Evolutionary conservation across 495 filamentous ascomycete species (phyloP).

Genomic region (Baudoinia panamericana): DNA sequence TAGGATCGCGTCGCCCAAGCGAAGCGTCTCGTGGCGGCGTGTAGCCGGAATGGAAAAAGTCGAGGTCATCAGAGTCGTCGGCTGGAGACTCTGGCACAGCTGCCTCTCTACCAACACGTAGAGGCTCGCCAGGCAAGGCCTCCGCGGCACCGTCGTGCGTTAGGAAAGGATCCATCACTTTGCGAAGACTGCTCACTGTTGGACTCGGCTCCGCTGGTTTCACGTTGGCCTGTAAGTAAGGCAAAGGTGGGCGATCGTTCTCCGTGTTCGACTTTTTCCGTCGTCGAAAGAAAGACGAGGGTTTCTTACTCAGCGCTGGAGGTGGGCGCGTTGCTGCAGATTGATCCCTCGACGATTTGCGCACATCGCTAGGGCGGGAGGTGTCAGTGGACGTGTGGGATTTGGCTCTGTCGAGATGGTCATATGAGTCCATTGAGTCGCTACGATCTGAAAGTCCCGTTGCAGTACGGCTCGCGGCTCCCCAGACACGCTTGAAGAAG

Average conservation of each 20-base stretch:
- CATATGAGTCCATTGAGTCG: neutral
- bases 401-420: neutral
- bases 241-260: constrained; percentile 40
- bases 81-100: constrained; percentile 20
- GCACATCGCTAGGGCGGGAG: neutral
- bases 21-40: constrained; percentile 46
- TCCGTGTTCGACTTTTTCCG: constrained; percentile 74
- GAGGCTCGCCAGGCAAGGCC: constrained; percentile 14
- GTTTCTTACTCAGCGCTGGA: constrained; percentile 69
- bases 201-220: constrained; percentile 48
- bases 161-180: constrained; percentile 84
- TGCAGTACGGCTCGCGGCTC: constrained; percentile 18
- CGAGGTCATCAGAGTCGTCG: constrained; percentile 19
- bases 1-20: constrained; percentile 33
- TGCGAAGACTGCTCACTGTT: constrained; percentile 64
- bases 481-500: constrained; percentile 89
- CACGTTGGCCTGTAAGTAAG: constrained; percentile 22
- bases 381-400: constrained; percentile 5
- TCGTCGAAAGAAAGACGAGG: constrained; percentile 81
- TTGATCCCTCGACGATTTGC: constrained; percentile 5
- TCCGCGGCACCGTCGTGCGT: constrained; percentile 9
- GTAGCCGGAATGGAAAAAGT: constrained; percentile 53
- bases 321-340: constrained; percentile 3
- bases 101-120: constrained; percentile 19
- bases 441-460: constrained; percentile 4